A percentile compares a stretch with the other conserved stretches of the same genome.
phyloP scores from a whole-genome alignment of 2,329 filamentous ascomycete genomes.

The Cladosporium austrohemisphaericum region DNA sequence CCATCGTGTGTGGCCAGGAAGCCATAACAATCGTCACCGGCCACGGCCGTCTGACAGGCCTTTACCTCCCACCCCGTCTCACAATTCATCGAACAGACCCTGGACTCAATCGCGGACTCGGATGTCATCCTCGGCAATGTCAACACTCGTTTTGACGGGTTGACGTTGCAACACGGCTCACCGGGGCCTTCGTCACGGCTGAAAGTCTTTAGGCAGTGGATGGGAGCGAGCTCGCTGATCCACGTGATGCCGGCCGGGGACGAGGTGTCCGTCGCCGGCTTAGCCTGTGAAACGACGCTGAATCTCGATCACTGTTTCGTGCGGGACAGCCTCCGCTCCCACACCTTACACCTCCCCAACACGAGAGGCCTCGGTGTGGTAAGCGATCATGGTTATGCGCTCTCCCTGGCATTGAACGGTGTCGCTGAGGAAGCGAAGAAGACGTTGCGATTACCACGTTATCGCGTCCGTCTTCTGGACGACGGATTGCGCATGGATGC shows the following conservation, averaged over 20 bases:
- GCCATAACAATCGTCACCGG: neutral
- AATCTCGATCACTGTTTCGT: neutral
- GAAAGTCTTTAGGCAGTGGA: neutral
- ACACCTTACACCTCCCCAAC: neutral
- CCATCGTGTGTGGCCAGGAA: neutral
- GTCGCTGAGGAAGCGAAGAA: no score
- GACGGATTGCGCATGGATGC: neutral
- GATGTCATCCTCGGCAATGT: neutral
- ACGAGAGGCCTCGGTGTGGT: neutral
- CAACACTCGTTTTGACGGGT: neutral
- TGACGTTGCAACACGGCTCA: neutral
- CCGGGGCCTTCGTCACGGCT: neutral
- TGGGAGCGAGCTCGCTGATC: neutral
- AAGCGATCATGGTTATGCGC: neutral
- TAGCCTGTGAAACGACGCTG: neutral
- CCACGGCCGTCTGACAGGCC: neutral
- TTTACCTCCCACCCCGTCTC: neutral
- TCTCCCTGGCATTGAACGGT: neutral
- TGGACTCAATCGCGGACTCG: neutral
- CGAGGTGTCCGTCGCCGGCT: neutral
- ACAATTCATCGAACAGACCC: neutral
- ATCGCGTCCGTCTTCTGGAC: neutral
- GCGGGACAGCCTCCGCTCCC: neutral
- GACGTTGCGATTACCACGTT: neutral
- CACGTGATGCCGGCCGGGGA: neutral